Base-by-base conservation (phyloP, 1,284 basidiomycete genomes). In the Psilocybe mexicana region DNA sequence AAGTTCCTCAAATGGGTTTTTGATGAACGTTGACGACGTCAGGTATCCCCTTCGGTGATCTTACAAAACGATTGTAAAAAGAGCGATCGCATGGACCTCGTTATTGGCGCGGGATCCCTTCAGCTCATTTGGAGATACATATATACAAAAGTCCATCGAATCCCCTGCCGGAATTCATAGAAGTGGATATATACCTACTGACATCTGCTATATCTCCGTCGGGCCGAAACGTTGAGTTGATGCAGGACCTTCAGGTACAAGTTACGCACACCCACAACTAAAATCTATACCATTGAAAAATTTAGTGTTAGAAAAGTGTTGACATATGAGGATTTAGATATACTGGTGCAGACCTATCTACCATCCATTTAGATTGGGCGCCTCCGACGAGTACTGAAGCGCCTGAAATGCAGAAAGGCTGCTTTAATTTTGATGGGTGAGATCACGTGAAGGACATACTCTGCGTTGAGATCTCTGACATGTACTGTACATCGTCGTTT, bases 401-500 rank as follows among this genome's bases (percentile, higher is more conserved):
- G 18, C 30, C 30, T 33, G 30, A 33, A 33, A 33, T 6, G 8
- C 30, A 33, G 30, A 33, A 33, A 33, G 5, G 5, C 30, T 33
- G 30, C 30, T 33, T 18, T 33, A 33, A 18, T n/a, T 18, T 24
- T 36, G 24, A 2, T 54, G 25, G n/a, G 18, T 35, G 44, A 38
- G 44, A 54, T 48, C 46, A 48, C 46, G 46, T 48, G 46, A 35
- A 35, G 28, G 25, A 23, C 6, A 10, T 48, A 48, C 46, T 48
- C 46, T 46, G 52, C 36, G 52, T 58, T 54, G 47, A 50, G 56
- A 56, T 53, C 45, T 51, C 35, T 47, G 47, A 55, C 54, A 46
- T 28, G 24, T 24, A 14, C 46, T 28, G 24, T 24, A 14, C 46
- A 35, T 48, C 18, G 44, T 8, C 44, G 18, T 52, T 59, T 62